These are phyloP conservation scores for Aurifilum marmelostoma DNA, from an alignment of 2,329 filamentous ascomycete genomes.

Conservation along the genomic window DNA sequence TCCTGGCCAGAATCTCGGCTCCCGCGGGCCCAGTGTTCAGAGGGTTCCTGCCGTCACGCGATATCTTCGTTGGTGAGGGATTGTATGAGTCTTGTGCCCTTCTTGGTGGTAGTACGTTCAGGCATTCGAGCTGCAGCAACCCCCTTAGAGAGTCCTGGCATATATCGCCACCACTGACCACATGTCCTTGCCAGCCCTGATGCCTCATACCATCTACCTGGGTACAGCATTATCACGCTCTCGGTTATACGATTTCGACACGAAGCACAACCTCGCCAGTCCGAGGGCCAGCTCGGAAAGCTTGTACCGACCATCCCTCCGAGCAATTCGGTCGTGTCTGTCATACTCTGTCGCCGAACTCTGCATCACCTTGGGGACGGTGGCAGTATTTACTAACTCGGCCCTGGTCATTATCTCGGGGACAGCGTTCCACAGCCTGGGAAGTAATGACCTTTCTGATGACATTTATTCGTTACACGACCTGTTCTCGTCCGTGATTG, in stretches of 20 bases:
- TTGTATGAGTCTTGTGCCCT: slow-evolving; percentile 71
- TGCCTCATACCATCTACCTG: slow-evolving; percentile 68
- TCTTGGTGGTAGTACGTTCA: slow-evolving; percentile 59
- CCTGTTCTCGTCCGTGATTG: slow-evolving; percentile 64
- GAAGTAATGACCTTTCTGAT: slow-evolving; percentile 67
- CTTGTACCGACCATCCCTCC: slow-evolving; percentile 67
- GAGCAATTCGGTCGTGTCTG: slow-evolving; percentile 72
- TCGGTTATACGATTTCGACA: slow-evolving; percentile 65
- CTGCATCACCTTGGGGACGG: slow-evolving; percentile 71
- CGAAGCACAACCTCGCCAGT: slow-evolving; percentile 43
- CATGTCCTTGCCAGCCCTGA: slow-evolving; percentile 48
- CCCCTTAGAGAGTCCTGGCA: neutral
- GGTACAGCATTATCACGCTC: slow-evolving; percentile 68
- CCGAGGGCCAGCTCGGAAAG: slow-evolving; percentile 37
- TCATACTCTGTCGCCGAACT: slow-evolving; percentile 74
- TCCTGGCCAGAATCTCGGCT: slow-evolving; percentile 60
- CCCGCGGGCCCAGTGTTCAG: slow-evolving; percentile 60
- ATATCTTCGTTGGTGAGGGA: slow-evolving; percentile 58
- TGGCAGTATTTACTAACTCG: slow-evolving; percentile 79
- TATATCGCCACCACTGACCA: neutral
- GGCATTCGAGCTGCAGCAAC: neutral
- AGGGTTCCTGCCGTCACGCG: slow-evolving; percentile 63
- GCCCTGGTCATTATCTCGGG: slow-evolving; percentile 79
- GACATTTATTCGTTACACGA: slow-evolving; percentile 66
- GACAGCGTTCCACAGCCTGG: slow-evolving; percentile 64